Conservation (phyloP, 208 protist genomes). For the Leishmania mexicana region DNA sequence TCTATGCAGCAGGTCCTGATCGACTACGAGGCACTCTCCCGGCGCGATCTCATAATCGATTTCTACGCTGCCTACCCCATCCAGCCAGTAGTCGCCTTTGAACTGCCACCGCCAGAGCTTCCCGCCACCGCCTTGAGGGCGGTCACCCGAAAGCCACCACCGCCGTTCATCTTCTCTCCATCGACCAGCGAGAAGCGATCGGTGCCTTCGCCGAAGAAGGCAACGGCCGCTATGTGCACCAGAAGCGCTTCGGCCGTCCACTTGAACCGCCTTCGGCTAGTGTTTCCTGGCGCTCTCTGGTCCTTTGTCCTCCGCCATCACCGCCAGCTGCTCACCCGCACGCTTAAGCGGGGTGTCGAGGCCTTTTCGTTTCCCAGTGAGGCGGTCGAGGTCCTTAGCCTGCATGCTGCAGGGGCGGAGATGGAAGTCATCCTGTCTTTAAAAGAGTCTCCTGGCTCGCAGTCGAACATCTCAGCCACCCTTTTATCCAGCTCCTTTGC, state of each 20-base stretch:
- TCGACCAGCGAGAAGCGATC: background rate
- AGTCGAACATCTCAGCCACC: background rate
- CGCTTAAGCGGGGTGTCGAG: slow-evolving; percentile 9
- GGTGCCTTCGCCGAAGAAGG: background rate
- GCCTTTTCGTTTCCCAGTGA: background rate
- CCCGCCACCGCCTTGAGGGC: background rate
- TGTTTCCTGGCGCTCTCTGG: slow-evolving; percentile 27
- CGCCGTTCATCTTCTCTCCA: background rate
- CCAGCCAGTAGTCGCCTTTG: background rate
- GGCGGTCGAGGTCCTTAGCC: slow-evolving; percentile 12
- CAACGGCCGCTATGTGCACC: background rate
- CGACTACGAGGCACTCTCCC: slow-evolving; percentile 33
- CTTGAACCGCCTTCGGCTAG: slow-evolving; percentile 11
- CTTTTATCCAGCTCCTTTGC: slow-evolving; percentile 4
- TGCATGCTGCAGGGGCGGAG: slow-evolving; percentile 10
- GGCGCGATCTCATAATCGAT: slow-evolving; percentile 41
- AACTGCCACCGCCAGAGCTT: background rate
- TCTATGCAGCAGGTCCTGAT: slow-evolving; percentile 23
- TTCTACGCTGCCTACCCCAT: slow-evolving; percentile 39
- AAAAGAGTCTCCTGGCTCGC: too few relatives aligned
- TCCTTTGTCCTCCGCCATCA: slow-evolving; percentile 11
- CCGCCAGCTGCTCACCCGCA: slow-evolving; percentile 11
- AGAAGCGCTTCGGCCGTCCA: background rate
- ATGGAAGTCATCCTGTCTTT: slow-evolving; percentile 27
- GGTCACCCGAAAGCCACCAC: background rate